A percentile compares a stretch with the other conserved stretches of the same genome.
Evolutionary conservation across 164 flowering plant genomes (phyloP).

Genomic region (Tetracentron sinense): DNA sequence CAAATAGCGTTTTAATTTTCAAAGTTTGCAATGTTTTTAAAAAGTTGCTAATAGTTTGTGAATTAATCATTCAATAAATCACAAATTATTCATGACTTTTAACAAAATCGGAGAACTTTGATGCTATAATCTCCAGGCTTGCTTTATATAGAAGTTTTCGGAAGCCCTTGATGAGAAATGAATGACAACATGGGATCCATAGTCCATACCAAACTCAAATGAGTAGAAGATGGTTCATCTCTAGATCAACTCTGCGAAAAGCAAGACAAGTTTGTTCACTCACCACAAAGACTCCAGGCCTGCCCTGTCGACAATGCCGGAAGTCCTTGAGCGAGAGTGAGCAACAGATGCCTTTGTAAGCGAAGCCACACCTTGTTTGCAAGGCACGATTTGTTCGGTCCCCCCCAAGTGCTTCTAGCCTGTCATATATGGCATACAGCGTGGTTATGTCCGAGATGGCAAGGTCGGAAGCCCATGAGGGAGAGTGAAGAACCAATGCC

Average conservation of each 20-base stretch:
- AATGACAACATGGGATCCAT: conserved; percentile 7
- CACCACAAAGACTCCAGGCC: background rate
- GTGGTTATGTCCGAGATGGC: background rate
- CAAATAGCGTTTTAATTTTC: no score
- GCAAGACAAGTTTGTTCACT: background rate
- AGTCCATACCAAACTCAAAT: background rate
- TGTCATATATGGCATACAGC: background rate
- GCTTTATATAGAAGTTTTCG: background rate
- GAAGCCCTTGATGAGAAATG: conserved; percentile 24
- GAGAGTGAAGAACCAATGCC: conserved; percentile 36
- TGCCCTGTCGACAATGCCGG: background rate
- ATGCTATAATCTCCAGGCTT: no score
- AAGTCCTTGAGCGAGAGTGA: no score
- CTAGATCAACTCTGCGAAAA: no score
- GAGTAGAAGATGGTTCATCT: no score
- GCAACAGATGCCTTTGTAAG: no score
- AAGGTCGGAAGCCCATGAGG: conserved; percentile 44
- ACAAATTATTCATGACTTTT: no score
- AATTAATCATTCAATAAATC: no score
- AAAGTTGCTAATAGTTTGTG: no score
- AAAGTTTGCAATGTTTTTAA: no score
- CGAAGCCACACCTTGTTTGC: background rate
- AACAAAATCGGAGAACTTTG: conserved; percentile 19
- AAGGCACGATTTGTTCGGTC: conserved; percentile 15
- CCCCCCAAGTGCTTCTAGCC: conserved; percentile 22